Base-by-base conservation (phyloP, 495 filamentous ascomycete species). In the Rusavskia elegans region DNA sequence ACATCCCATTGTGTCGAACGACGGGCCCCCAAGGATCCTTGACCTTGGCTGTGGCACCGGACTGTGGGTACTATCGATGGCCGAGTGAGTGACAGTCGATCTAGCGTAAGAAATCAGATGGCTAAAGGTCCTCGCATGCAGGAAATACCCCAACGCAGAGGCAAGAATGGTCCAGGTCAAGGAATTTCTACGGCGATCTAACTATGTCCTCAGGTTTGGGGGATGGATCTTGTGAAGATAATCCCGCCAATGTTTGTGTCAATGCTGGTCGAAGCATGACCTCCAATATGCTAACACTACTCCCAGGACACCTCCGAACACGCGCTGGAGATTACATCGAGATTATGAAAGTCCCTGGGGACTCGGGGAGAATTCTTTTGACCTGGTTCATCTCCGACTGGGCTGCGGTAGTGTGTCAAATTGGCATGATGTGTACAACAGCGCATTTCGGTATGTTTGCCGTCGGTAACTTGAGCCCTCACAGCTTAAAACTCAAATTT, bases 11-110 rank as follows among this genome's bases (percentile, higher is more conserved):
- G 67, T 68, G 27, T 68, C 71, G 3, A 61, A 56, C 3, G 66
- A 74, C 51, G 68, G 67, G 1, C 64, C 52, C 39, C 61, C 50
- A 17, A 66, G 77, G 21, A 81, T 94, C 38, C 68, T 96, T 21
- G 89, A 96, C 63, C 63, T 95, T 45, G 89, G 89, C 25, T 87
- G 83, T 55, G 89, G 89, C 11, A 94, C 89, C 0, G 89, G 89
- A 5, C 90, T 95, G 45, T 95, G 89, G 89, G 76, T 80, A 20
- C 89, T 93, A 59, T 84, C 92, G 57, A 82, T 95, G 67, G 85
- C 85, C 53, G 79, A 84, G 80, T 84, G 68, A 67, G 81, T 74
- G 25, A 23, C 10, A 7, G 14, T 40, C 13, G 32, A 14, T 35
- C 32, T 1, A 35, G 32, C 32, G 8, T 2, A 35, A 7, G 13